Base-by-base conservation (phyloP, 805 yeast genomes). In the Tetrapisispora arboricola region DNA sequence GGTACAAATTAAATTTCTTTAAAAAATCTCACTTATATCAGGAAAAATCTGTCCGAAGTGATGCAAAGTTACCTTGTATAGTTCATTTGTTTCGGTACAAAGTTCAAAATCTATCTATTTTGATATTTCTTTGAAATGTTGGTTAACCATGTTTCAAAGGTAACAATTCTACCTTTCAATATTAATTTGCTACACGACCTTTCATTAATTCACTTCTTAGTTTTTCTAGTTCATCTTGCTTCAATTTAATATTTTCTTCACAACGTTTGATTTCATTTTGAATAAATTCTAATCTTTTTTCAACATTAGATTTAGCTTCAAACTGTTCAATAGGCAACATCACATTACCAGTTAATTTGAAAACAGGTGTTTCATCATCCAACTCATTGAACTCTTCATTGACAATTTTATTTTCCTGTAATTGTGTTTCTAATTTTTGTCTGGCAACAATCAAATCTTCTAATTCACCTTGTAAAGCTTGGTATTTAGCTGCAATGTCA, bases 381-480 rank as follows among this genome's bases (percentile, higher is more conserved):
- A 84, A 65, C 33, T 64, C 51, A 22, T 72, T 75, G 53, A 92
- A 84, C 63, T 92, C 98, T 43, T 75, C 79, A 49, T 78, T 71
- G 13, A 92, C 98, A 38, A 92, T 88, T 53, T 78, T 78, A 61
- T 88, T 88, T 61, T 92, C 99, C 62, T 92, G 98, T 51, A 70
- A 75, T 64, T 92, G 99, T 1, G 96, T 84, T 57, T 92, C 99
- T 35, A 92, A 72, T 55, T 80, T 76, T 49, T 90, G 94, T 54
- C 97, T 78, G 11, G 86, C 76, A 5, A 75, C 66, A 28, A 87
- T 70, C 32, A 77, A 66, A 39, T 76, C 81, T 43, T 61, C 64
- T 36, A 76, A 58, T 19, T 63, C 61, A 38, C 61, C 61, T 50
- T 76, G 82, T 10, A 67, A 60, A 31, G 63, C 53, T 61, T 70